Evolutionary conservation across 2,329 filamentous ascomycete species (phyloP), one percentile per base, ranked within the genome.

Genomic region (Sarocladium kiliense): DNA sequence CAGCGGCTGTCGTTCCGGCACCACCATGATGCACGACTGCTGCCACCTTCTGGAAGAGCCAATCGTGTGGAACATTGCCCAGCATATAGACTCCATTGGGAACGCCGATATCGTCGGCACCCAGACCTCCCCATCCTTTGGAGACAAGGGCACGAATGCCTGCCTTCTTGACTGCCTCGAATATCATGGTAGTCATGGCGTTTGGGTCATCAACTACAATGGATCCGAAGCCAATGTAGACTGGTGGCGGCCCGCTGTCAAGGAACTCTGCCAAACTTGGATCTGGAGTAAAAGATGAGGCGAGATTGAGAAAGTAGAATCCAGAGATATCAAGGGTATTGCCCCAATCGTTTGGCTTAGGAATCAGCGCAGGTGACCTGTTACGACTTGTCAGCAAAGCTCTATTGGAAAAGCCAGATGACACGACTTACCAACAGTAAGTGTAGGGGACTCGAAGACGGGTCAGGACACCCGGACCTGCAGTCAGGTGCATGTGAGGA

Each of bases 11-110:
- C 2, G 91, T 96, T 18, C 91, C 91, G 9, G 91, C 91, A 56
- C 91, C 91, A 21, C 91, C 91, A 59, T 96, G 91, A 65, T 96
- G 91, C 4, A 94, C 87, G 1, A 96, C 91, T 42, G 84, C 86
- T 1, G 88, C 87, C 1, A 95, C 90, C 36, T 80, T 85, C 59
- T 89, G 78, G 69, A 96, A 96, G 0, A 96, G 73, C 91, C 91
- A 96, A 70, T 96, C 91, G 59, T 96, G 91, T 1, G 91, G 91
- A 44, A 86, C 85, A 63, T 93, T 94, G 11, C 88, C 90, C 36
- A 96, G 77, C 83, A 95, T 90, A 65, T 89, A 90, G 1, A 95
- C 84, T 3, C 84, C 83, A 2, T 91, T 83, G 0, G 89, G 89
- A n/a, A 91, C 71, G 1, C 80, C 80, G 3, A 88, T 66, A 30